A percentile compares a stretch with the other conserved stretches of the same genome.
Conservation (phyloP, 2,329 filamentous ascomycete species). For the Beauveria rudraprayagi region DNA sequence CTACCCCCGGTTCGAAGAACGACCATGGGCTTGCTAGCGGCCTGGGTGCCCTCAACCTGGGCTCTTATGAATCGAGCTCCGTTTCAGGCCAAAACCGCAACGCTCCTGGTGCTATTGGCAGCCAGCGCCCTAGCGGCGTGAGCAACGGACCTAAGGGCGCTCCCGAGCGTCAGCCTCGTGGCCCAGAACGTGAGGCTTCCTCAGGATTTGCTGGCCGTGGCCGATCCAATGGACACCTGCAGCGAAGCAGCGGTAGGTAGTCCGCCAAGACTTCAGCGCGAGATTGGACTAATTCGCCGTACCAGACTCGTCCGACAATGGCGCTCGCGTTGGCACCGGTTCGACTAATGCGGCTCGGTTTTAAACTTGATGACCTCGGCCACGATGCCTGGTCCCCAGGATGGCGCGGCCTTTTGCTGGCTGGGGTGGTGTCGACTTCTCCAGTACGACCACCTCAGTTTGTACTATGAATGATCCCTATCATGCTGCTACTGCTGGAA, state of each 20-base stretch:
- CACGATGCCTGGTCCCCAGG: background rate
- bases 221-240: conserved; percentile 52
- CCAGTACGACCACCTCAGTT: background rate
- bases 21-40: conserved; percentile 38
- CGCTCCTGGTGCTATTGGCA: conserved; percentile 55
- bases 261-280: background rate
- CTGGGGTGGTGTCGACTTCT: conserved; percentile 11
- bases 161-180: conserved; percentile 56
- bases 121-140: conserved; percentile 48
- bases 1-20: conserved; percentile 31
- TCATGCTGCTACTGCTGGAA: background rate
- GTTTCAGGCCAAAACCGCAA: conserved; percentile 32
- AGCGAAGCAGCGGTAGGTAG: conserved; percentile 51
- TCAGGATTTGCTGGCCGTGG: conserved; percentile 45
- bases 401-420: conserved; percentile 13
- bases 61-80: conserved; percentile 39
- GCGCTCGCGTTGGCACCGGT: conserved; percentile 29
- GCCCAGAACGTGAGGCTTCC: conserved; percentile 52
- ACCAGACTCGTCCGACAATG: conserved; percentile 36
- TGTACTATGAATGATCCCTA: conserved; percentile 7
- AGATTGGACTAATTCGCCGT: background rate
- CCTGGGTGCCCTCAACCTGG: conserved; percentile 43
- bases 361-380: background rate
- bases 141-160: conserved; percentile 34
- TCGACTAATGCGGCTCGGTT: conserved; percentile 21